Evolutionary conservation across 2,329 filamentous ascomycete genomes (phyloP), one percentile per base, ranked within the genome.

Genomic region (Neodidymelliopsis sp.): DNA sequence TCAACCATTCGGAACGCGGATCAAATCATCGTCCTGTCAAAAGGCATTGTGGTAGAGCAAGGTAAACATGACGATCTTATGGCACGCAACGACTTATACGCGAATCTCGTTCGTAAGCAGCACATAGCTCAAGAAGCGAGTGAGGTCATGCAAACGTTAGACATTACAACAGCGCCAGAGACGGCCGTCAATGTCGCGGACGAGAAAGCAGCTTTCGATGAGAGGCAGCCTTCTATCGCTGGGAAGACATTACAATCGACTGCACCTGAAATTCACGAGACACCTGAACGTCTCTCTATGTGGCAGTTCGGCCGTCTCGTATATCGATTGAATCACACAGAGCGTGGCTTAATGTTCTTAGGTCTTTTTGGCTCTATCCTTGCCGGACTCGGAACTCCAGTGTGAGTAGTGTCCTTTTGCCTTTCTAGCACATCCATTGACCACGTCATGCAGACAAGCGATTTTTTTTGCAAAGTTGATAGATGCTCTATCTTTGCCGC

Each of bases 21-120:
- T 53, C 35, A 60, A 3, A 76, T 77, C 18, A 74, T 71, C 47
- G 74, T 77, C 3, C 54, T 77, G 31, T 54, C 67, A 6, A 56
- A 69, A 16, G 74, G 74, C 1, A 65, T 53, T 30, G 66, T 76
- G 19, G 67, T 65, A 11, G 74, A 76, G 54, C 39, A 49, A 22
- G 74, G 74, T 1, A 70, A 60, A 16, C 56, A 60, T 39, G 5
- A n/a, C n/a, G 49, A 47, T 10, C 25, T 60, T 25, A 12, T 57
- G 19, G n/a, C 29, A 3, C 27, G 28, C 24, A 54, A 35, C 18
- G 50, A 48, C 5, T 12, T 38, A 2, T 60, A 60, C 24, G 56
- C 44, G 6, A n/a, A 18, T 20, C 6, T 33, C 11, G 12, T 33
- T 18, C 4, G 18, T 16, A 12, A 30, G 28, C 28, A 30, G n/a